phyloP scores from a whole-genome alignment of 768 basidiomycete species.

The Cyclocybe cylindracea region DNA sequence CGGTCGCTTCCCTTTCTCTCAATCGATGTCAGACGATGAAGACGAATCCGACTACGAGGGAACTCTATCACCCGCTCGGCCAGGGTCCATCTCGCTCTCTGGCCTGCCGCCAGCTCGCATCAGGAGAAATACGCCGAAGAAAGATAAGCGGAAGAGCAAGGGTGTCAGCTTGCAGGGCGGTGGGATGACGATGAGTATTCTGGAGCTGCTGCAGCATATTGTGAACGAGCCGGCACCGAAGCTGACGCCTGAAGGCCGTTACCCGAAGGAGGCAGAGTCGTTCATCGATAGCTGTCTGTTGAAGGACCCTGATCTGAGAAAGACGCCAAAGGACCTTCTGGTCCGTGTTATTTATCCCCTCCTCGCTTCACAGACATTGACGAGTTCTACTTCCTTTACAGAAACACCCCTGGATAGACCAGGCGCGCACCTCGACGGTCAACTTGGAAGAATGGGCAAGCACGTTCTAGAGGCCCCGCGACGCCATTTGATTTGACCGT shows the following conservation, averaged over 20 bases:
- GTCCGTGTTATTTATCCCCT: conserved; percentile 42
- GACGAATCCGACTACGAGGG: conserved; percentile 48
- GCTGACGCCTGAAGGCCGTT: conserved; percentile 71
- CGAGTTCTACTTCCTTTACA: conserved; percentile 25
- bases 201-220: conserved; percentile 96
- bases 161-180: conserved; percentile 94
- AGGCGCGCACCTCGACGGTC: conserved; percentile 56
- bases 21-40: conserved; percentile 74
- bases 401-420: conserved; percentile 78
- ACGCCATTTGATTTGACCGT: neutral
- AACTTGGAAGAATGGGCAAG: conserved; percentile 83
- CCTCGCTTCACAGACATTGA: conserved; percentile 1
- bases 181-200: conserved; percentile 96
- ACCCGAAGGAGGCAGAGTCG: conserved; percentile 70
- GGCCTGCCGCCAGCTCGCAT: conserved; percentile 37
- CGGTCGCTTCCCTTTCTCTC: conserved; percentile 96
- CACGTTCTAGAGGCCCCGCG: conserved; percentile 49
- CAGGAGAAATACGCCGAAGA: conserved; percentile 54
- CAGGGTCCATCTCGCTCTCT: conserved; percentile 51
- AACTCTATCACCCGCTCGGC: conserved; percentile 74
- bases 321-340: conserved; percentile 85
- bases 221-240: conserved; percentile 97
- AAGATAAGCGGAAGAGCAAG: conserved; percentile 84
- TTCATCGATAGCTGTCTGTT: conserved; percentile 90
- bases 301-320: conserved; percentile 85